Base-by-base conservation (phyloP, 495 filamentous ascomycete species). In the Podospora conica region DNA sequence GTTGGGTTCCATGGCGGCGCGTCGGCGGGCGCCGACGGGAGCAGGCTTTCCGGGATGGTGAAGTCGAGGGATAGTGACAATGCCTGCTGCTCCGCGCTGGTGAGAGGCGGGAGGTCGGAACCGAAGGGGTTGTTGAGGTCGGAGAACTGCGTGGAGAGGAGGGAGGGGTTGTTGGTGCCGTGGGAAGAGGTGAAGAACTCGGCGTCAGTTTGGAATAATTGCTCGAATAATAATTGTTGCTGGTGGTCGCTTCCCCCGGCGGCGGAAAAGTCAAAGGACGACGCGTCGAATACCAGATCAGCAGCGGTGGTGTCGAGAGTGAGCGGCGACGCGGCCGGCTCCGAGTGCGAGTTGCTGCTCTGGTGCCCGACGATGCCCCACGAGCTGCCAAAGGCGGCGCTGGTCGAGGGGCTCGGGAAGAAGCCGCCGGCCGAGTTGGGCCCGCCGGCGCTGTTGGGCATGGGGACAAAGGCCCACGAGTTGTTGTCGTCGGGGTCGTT, bases 1-100 rank as follows among this genome's bases (percentile, higher is more conserved):
- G 69, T 64, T 31, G 75, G 72, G 55, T 75, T 73, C 80, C 80
- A 82, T 55, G 79, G 77, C 55, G 75, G 70, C 29, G 74, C 73
- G 31, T 78, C 67, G 57, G 61, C n/a, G n/a, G n/a, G n/a, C n/a
- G n/a, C 66, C 23, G 65, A 67, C 40, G 73, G 69, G 59, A 75
- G 77, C 54, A 75, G 67, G 9, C 70, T 70, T 31, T 72, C 67
- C 15, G 72, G 73, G 60, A 77, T 78, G 20, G 69, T 71, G 27
- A 80, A 69, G 31, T 75, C 71, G 58, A 70, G n/a, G 4, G 31
- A 31, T 24, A 11, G 12, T 3, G 27, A 53, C 2, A 68, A 54
- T 10, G 61, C 24, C 27, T 70, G 70, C 9, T 73, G 70, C 28
- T 71, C 67, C 40, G 55, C 55, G 21, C 27, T 58, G 54, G 53